Conservation (phyloP, 2,329 filamentous ascomycete species). For the Periconia macrospinosa region DNA sequence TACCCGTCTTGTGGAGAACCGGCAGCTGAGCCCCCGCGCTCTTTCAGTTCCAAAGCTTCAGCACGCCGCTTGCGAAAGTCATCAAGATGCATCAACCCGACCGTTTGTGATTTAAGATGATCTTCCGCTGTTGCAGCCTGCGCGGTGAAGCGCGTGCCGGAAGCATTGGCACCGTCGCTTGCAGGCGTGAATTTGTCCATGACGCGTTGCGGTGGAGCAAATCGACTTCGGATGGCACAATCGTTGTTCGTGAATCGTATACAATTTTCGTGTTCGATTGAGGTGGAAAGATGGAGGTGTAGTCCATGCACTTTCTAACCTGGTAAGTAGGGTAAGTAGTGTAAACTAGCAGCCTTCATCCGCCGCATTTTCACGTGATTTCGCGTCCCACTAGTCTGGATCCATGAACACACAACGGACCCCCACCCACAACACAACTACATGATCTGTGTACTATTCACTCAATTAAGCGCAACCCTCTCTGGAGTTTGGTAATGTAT, state of each 20-base stretch:
- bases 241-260: background rate
- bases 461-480: background rate
- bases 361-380: constrained; percentile 18
- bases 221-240: too few relatives aligned
- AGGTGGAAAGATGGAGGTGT: too few relatives aligned
- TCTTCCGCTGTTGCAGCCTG: constrained; percentile 79
- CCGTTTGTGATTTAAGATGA: constrained; percentile 79
- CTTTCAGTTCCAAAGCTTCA: constrained; percentile 89
- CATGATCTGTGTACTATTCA: background rate
- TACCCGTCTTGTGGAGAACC: constrained; percentile 63
- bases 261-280: background rate
- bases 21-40: constrained; percentile 68
- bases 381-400: constrained; percentile 14
- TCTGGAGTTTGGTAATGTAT: background rate
- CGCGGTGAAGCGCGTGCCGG: constrained; percentile 67
- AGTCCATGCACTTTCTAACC: too few relatives aligned
- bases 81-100: constrained; percentile 86
- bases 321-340: background rate
- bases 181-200: constrained; percentile 36
- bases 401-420: background rate
- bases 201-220: background rate
- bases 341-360: background rate
- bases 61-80: constrained; percentile 96
- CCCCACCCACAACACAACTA: background rate
- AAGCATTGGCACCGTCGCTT: constrained; percentile 19